Evolutionary conservation across 805 yeast species (phyloP).

Genomic region (Myxozyma sirexii): DNA sequence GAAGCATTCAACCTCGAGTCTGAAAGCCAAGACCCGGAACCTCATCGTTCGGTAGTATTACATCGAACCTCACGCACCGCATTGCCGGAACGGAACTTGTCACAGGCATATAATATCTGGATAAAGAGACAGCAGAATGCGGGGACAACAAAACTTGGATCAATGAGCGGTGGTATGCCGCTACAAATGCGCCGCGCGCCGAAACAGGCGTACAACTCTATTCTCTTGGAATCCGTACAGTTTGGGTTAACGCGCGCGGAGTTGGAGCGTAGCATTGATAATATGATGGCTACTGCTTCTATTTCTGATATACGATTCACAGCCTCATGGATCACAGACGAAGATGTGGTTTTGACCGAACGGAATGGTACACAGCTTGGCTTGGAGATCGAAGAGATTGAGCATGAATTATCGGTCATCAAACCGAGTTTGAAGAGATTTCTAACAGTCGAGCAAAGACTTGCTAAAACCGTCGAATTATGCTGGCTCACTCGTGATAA

Average conservation of each 20-base stretch:
- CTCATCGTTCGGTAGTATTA: conserved; percentile 72
- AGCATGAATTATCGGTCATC: conserved; percentile 19
- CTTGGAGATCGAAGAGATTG: conserved; percentile 16
- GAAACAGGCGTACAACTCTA: conserved; percentile 28
- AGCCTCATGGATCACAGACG: conserved; percentile 32
- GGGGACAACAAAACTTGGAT: not conserved
- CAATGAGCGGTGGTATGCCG: conserved; percentile 5
- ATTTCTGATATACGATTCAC: conserved; percentile 13
- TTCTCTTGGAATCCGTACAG: conserved; percentile 24
- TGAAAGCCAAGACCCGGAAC: conserved; percentile 82
- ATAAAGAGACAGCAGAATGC: not conserved
- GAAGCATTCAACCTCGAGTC: conserved; percentile 59
- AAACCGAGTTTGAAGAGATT: conserved; percentile 19
- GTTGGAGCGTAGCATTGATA: conserved; percentile 24
- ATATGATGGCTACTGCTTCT: not conserved
- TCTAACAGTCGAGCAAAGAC: not conserved
- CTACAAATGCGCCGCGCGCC: conserved; percentile 11
- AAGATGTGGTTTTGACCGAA: conserved; percentile 30
- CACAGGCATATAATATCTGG: conserved; percentile 24
- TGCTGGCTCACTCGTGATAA: conserved; percentile 33
- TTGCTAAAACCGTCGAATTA: conserved; percentile 24
- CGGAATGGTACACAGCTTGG: not conserved
- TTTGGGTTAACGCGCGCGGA: conserved; percentile 27
- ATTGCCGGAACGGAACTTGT: conserved; percentile 25
- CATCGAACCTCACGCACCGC: conserved; percentile 37